phyloP scores from a whole-genome alignment of 1,284 basidiomycete species.

The Meira miltonrushii region DNA sequence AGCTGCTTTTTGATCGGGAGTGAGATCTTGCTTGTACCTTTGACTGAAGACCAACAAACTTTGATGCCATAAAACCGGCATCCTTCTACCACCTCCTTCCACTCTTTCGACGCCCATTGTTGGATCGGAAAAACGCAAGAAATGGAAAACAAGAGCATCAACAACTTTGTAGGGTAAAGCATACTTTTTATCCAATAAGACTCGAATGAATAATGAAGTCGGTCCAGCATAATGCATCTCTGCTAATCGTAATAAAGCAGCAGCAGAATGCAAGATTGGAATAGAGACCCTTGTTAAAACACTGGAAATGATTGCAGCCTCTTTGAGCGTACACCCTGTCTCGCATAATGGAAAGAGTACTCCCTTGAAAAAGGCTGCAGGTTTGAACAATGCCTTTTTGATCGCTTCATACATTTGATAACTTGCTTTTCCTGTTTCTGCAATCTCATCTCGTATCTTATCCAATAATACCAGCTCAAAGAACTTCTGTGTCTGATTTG shows the following conservation, averaged over 20 bases:
- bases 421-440: conserved; percentile 72
- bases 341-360: conserved; percentile 93
- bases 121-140: conserved; percentile 72
- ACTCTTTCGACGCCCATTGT: conserved; percentile 42
- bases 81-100: conserved; percentile 31
- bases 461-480: conserved; percentile 87
- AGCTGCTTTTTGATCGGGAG: conserved; percentile 94
- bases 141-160: conserved; percentile 95
- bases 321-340: conserved; percentile 66
- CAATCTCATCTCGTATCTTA: conserved; percentile 83
- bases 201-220: conserved; percentile 93
- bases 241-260: conserved; percentile 84
- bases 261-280: conserved; percentile 91
- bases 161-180: conserved; percentile 97
- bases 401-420: conserved; percentile 90
- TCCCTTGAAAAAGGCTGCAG: conserved; percentile 96
- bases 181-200: conserved; percentile 96
- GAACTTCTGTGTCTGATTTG: conserved; percentile 88
- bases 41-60: conserved; percentile 90
- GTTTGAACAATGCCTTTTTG: conserved; percentile 90
- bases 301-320: conserved; percentile 89
- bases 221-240: conserved; percentile 94
- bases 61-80: conserved; percentile 96
- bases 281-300: conserved; percentile 86
- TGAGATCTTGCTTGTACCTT: conserved; percentile 86